phyloP scores from a whole-genome alignment of 441 rosid genomes.

The Theobroma grandiflorum region DNA sequence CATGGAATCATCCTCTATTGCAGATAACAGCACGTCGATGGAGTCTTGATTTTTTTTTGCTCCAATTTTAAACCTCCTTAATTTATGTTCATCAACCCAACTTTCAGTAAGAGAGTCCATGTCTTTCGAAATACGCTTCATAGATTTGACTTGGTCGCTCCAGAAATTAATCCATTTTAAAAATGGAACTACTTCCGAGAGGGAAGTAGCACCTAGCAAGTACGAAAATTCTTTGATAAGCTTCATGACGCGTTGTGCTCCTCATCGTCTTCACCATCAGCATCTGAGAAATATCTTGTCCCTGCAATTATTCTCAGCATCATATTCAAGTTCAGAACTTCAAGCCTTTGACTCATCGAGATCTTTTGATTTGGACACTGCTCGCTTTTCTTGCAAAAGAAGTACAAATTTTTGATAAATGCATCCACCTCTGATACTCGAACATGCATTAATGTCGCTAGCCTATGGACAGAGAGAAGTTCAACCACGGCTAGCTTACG shows the following conservation, averaged over 20 bases:
- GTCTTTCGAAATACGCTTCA: slow-evolving; percentile 45
- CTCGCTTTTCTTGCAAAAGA: not conserved
- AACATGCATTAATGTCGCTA: slow-evolving; percentile 37
- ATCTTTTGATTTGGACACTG: not conserved
- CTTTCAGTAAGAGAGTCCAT: slow-evolving; percentile 37
- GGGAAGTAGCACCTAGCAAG: slow-evolving; percentile 31
- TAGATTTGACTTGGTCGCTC: slow-evolving; percentile 42
- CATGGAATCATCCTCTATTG: slow-evolving; percentile 32
- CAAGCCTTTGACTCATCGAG: slow-evolving; percentile 30
- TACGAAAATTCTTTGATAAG: slow-evolving; percentile 38
- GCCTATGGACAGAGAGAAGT: slow-evolving; percentile 44
- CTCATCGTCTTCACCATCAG: slow-evolving; percentile 25
- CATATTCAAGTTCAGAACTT: slow-evolving; percentile 43
- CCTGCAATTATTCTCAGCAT: slow-evolving; percentile 43
- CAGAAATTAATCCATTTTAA: slow-evolving; percentile 45
- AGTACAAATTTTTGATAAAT: slow-evolving; percentile 38
- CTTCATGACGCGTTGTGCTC: slow-evolving; percentile 38
- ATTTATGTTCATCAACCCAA: slow-evolving; percentile 47
- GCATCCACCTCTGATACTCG: slow-evolving; percentile 34
- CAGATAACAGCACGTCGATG: slow-evolving; percentile 45
- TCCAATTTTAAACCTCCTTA: slow-evolving; percentile 6
- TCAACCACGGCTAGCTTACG: slow-evolving; percentile 50
- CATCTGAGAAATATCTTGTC: slow-evolving; percentile 38
- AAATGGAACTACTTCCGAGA: slow-evolving; percentile 49
- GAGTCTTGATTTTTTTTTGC: slow-evolving; percentile 27